Base-by-base conservation (phyloP, 495 filamentous ascomycete species). In the Xylaria castorea region DNA sequence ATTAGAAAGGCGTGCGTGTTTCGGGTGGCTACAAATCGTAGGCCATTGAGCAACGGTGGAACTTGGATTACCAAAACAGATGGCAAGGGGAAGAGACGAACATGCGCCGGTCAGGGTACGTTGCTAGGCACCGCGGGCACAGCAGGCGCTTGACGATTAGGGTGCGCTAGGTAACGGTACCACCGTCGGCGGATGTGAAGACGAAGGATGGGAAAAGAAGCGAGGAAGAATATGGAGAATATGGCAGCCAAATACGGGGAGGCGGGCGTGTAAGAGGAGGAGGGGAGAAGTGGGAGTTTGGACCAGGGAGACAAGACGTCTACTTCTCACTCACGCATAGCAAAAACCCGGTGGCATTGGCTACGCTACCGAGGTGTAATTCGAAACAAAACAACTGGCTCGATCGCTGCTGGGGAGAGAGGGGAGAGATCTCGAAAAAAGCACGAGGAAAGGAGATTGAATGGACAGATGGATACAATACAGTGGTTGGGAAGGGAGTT, bases 381-480 rank as follows among this genome's bases (percentile, higher is more conserved):
- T 50, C 46, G 57, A 53, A 66, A 51, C 36, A 53, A 68, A 62
- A 58, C 32, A 57, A 40, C 38, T 32, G 20, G 53, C 70, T 38
- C 68, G 68, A 64, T 64, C 51, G 50, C 42, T 38, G 61, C 34
- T 48, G 65, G 46, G 25, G 72, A 60, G 74, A 74, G 70, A 58
- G 57, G 48, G 25, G 69, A 65, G 75, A 75, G 78, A 75, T 68
- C 61, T 71, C 63, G 66, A 48, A 44, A 38, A 38, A 68, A 67
- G 73, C 38, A 66, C 62, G 70, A 77, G 66, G 68, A 71, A 79
- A 77, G 70, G 75, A 73, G 73, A 73, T 65, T 70, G 73, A 76
- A 65, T 72, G 51, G 75, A 71, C 68, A 71, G 75, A 65, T 72
- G 51, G 75, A 71, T 74, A 40, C 58, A 72, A 77, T 72, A 74